phyloP scores from a whole-genome alignment of 2,329 filamentous ascomycete species.

The Teratosphaeria pseudoeucalypti region DNA sequence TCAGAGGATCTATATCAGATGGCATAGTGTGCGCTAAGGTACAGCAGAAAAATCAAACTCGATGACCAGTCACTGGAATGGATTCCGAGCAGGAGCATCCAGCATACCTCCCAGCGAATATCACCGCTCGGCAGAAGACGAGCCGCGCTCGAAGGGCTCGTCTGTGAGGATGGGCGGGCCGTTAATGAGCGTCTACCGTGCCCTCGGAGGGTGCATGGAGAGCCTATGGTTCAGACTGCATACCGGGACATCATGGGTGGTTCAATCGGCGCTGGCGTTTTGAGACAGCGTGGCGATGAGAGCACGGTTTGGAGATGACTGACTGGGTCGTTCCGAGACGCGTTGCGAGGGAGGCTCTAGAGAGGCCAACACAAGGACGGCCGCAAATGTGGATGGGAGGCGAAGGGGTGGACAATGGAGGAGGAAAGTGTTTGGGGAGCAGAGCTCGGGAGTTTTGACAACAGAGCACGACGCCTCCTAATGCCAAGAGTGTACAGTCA shows the following conservation, averaged over 20 bases:
- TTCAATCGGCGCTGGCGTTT: not conserved
- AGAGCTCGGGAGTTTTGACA: not conserved
- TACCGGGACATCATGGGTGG: not conserved
- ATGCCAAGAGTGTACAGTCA: not conserved
- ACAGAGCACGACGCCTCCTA: not conserved
- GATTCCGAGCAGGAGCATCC: not conserved
- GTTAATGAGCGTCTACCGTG: not conserved
- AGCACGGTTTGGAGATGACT: not conserved
- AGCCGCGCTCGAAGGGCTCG: not conserved
- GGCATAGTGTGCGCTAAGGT: not conserved
- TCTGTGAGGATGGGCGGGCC: not conserved
- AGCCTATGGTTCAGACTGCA: not conserved
- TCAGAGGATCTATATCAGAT: not conserved
- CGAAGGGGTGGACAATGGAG: not conserved
- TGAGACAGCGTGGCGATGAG: not conserved
- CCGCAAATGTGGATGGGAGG: not conserved
- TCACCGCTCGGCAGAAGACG: not conserved
- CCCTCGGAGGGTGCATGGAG: not conserved
- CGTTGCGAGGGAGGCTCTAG: not conserved
- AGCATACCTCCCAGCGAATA: not conserved
- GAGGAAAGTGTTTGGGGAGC: not conserved
- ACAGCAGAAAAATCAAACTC: not conserved
- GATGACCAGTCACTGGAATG: not conserved
- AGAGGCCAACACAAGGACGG: not conserved
- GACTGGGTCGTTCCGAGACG: not conserved